These are phyloP conservation scores for Candida endomychidarum DNA, from an alignment of 805 yeast species.

Conservation along the genomic window DNA sequence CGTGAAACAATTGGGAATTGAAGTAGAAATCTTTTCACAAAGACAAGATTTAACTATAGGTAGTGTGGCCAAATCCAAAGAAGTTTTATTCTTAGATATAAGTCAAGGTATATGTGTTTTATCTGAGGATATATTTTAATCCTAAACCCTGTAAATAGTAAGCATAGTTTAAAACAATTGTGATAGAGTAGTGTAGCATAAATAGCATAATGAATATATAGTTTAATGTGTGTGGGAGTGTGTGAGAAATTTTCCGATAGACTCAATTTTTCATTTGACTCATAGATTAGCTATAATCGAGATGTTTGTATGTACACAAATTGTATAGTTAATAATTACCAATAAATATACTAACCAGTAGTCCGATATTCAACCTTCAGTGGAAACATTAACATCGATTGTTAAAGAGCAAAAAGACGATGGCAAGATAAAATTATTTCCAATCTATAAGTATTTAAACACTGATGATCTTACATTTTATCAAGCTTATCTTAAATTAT, in stretches of 20 bases:
- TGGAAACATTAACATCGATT: conserved; percentile 27
- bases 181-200: too few species aligned
- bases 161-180: too few species aligned
- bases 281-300: not conserved
- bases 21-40: conserved; percentile 39
- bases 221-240: too few species aligned
- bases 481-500: conserved; percentile 81
- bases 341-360: conserved; percentile 20
- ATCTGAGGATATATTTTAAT: conserved; percentile 17
- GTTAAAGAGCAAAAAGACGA: conserved; percentile 19
- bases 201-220: too few species aligned
- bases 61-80: conserved; percentile 44
- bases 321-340: not conserved
- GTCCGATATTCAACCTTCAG: conserved; percentile 36
- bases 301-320: conserved; percentile 4
- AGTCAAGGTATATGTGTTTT: conserved; percentile 41
- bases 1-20: conserved; percentile 48
- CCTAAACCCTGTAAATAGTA: too few species aligned
- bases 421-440: conserved; percentile 64
- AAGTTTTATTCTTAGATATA: conserved; percentile 44
- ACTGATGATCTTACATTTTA: conserved; percentile 86
- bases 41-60: conserved; percentile 36
- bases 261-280: conserved; percentile 9
- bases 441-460: conserved; percentile 71
- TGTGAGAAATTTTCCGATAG: not conserved